These are phyloP conservation scores for Phalaenopsis aphrodite DNA, from an alignment of 106 monocot species.

Conservation along the genomic window DNA sequence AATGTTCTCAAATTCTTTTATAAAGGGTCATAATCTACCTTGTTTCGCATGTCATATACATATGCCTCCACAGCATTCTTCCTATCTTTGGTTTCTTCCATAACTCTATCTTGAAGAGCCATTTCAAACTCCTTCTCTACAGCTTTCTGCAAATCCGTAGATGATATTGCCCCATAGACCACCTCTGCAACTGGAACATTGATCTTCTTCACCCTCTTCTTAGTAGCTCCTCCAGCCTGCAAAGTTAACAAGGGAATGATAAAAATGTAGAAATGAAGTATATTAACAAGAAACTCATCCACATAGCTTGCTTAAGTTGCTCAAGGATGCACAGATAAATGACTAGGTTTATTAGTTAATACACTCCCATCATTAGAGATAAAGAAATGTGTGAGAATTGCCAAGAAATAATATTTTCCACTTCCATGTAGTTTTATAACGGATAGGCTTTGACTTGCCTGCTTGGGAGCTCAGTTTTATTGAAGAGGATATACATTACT, in stretches of 20 bases:
- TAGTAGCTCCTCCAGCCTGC: slow-evolving; percentile 47
- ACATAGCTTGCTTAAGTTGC: too few species aligned
- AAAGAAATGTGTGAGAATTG: too few species aligned
- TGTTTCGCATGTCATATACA: slow-evolving; percentile 96
- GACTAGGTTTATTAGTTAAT: too few species aligned
- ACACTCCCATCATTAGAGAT: too few species aligned
- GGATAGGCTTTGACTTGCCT: too few species aligned
- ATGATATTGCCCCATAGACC: slow-evolving; percentile 43
- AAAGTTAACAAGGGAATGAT: not conserved
- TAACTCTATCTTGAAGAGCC: slow-evolving; percentile 92
- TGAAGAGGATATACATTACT: too few species aligned
- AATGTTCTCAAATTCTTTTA: not conserved
- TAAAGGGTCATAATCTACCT: slow-evolving; percentile 23
- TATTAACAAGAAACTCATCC: not conserved
- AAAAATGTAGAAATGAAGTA: not conserved
- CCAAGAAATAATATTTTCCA: too few species aligned
- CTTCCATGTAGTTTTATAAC: too few species aligned
- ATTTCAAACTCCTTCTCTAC: slow-evolving; percentile 79
- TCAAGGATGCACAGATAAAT: too few species aligned
- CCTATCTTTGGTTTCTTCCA: slow-evolving; percentile 97
- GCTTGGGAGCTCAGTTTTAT: too few species aligned
- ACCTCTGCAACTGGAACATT: slow-evolving; percentile 58
- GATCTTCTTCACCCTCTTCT: slow-evolving; percentile 79
- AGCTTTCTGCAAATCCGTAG: slow-evolving; percentile 60
- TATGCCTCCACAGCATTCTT: slow-evolving; percentile 99